phyloP scores from a whole-genome alignment of 352 stramenopile genomes.

The Globisporangium paroecandrum region DNA sequence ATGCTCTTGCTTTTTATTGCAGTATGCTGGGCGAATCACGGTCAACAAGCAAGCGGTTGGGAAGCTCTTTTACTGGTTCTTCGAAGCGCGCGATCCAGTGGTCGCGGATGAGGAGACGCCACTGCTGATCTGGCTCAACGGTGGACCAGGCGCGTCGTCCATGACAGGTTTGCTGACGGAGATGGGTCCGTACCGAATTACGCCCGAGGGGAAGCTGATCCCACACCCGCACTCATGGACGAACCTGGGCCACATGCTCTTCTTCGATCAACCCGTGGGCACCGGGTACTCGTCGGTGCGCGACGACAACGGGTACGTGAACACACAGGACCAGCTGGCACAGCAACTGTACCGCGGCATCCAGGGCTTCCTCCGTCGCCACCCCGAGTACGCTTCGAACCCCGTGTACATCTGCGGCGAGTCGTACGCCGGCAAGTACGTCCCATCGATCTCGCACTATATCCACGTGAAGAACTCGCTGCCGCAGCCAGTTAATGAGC shows the following conservation, averaged over 20 bases:
- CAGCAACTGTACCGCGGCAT: conserved; percentile 92
- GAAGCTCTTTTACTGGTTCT: conserved; percentile 86
- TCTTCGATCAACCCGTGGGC: conserved; percentile 80
- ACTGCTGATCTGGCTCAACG: conserved; percentile 80
- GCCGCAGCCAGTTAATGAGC: conserved; percentile 8
- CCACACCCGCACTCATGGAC: conserved; percentile 70
- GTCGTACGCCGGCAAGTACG: conserved; percentile 97
- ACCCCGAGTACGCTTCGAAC: conserved; percentile 75
- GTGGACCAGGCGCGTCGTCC: conserved; percentile 69
- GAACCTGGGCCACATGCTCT: conserved; percentile 77
- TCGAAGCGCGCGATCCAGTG: conserved; percentile 52
- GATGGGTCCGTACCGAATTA: conserved; percentile 78
- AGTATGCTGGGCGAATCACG: conserved; percentile 69
- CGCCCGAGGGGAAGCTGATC: conserved; percentile 60
- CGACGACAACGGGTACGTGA: conserved; percentile 68
- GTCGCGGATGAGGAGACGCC: conserved; percentile 50
- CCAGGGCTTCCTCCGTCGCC: conserved; percentile 85
- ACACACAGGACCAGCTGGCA: conserved; percentile 62
- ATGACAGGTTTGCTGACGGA: conserved; percentile 78
- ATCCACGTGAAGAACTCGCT: conserved; percentile 88
- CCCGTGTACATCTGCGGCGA: conserved; percentile 83
- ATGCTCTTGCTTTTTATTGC: conserved; percentile 3
- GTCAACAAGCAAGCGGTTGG: conserved; percentile 55
- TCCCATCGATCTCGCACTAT: conserved; percentile 91
- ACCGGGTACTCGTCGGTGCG: conserved; percentile 75